These are phyloP conservation scores for Puccinia polysora DNA, from an alignment of 1,284 basidiomycete species.

Conservation along the genomic window DNA sequence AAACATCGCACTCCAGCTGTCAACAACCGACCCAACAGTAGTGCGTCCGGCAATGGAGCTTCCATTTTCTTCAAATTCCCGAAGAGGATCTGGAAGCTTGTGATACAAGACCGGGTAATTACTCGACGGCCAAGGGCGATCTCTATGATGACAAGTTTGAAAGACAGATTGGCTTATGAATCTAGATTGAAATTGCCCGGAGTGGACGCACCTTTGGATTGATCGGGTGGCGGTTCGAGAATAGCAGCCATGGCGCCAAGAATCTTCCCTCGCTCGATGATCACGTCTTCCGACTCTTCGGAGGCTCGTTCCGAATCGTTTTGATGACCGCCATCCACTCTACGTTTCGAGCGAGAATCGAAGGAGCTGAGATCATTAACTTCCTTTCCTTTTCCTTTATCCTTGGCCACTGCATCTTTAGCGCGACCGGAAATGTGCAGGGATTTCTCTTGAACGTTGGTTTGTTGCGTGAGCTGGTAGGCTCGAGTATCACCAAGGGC, in stretches of 20 bases:
- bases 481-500: conserved; percentile 60
- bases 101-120: conserved; percentile 81
- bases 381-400: conserved; percentile 59
- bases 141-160: conserved; percentile 24
- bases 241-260: conserved; percentile 36
- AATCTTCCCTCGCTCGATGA: conserved; percentile 54
- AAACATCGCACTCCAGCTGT: conserved; percentile 78
- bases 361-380: conserved; percentile 39
- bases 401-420: conserved; percentile 44
- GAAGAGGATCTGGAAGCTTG: conserved; percentile 74
- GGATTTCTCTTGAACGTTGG: conserved; percentile 47
- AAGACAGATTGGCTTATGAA: too few species aligned
- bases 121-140: conserved; percentile 67
- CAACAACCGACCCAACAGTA: conserved; percentile 79
- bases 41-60: conserved; percentile 75
- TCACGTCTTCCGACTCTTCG: conserved; percentile 46
- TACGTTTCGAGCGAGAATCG: not conserved
- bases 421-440: conserved; percentile 47
- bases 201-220: conserved; percentile 24
- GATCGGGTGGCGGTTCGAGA: conserved; percentile 37
- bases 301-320: conserved; percentile 32
- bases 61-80: conserved; percentile 65
- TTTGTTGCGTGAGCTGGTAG: conserved; percentile 46
- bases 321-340: conserved; percentile 46
- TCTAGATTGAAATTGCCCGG: not conserved